Evolutionary conservation across 2,329 filamentous ascomycete species (phyloP).

Genomic region (Colletotrichum echinochloae): DNA sequence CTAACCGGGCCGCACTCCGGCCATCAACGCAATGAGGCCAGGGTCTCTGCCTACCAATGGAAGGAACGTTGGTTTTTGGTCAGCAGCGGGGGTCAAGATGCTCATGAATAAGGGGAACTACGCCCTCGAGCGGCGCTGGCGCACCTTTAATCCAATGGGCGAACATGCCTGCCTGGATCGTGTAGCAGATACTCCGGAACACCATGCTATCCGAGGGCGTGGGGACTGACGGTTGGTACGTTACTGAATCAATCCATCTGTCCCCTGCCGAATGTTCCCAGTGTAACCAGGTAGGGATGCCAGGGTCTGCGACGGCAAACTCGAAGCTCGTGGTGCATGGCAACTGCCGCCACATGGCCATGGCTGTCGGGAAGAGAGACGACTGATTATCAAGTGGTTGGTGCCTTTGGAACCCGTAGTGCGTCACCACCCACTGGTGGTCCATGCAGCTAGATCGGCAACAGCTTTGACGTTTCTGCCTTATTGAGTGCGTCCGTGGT

Average conservation of each 20-base stretch:
- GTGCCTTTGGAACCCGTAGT: neutral
- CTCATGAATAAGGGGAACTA: constrained; percentile 15
- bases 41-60: neutral
- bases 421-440: constrained; percentile 3
- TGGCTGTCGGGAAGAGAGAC: neutral
- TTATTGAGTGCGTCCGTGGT: constrained; percentile 8
- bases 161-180: neutral
- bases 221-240: constrained; percentile 10
- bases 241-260: neutral
- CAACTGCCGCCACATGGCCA: constrained; percentile 16
- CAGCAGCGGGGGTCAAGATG: neutral
- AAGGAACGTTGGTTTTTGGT: neutral
- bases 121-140: constrained; percentile 27
- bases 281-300: neutral
- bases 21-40: neutral
- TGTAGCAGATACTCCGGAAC: constrained; percentile 30
- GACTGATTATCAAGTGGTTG: neutral
- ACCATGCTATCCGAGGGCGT: constrained; percentile 17
- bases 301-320: constrained; percentile 30
- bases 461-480: constrained; percentile 18
- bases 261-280: constrained; percentile 20
- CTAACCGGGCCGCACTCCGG: constrained; percentile 17
- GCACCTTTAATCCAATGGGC: constrained; percentile 5
- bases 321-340: constrained; percentile 22
- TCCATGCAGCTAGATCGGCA: constrained; percentile 29